phyloP scores from a whole-genome alignment of 2,329 filamentous ascomycete species.

The Scytalidium lignicola region DNA sequence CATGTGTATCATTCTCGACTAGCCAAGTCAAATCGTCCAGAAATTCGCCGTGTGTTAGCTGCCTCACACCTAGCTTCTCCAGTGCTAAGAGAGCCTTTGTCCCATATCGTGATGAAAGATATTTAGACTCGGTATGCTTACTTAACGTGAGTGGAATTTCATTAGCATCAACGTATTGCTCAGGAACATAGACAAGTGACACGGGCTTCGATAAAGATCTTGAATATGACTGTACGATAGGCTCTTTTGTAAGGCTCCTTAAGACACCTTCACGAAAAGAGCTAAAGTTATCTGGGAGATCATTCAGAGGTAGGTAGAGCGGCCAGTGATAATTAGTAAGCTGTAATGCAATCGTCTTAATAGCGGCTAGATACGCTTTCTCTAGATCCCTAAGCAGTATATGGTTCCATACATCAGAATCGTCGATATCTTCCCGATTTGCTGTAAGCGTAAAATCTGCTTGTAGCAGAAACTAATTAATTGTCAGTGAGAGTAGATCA shows the following conservation, averaged over 20 bases:
- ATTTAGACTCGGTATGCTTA: not conserved
- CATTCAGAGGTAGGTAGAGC: too few species aligned
- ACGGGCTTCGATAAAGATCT: too few species aligned
- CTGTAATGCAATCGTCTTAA: too few species aligned
- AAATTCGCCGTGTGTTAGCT: too few species aligned
- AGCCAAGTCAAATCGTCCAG: too few species aligned
- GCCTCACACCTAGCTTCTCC: not conserved
- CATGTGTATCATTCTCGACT: too few species aligned
- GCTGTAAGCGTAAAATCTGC: conserved; percentile 20
- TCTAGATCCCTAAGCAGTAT: not conserved
- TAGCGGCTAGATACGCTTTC: not conserved
- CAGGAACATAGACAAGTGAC: not conserved
- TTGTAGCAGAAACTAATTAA: conserved; percentile 18
- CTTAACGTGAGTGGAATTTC: not conserved
- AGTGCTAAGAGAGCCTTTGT: not conserved
- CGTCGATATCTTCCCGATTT: conserved; percentile 15
- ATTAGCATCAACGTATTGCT: not conserved
- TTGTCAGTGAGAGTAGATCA: too few species aligned
- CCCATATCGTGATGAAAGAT: not conserved
- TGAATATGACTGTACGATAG: too few species aligned
- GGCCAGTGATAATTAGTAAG: too few species aligned
- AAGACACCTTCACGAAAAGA: too few species aligned
- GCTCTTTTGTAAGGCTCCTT: too few species aligned
- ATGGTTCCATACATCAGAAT: conserved; percentile 14
- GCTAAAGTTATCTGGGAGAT: too few species aligned